Percentiles rank a stretch among this genome's conserved stretches.
Conservation (phyloP, 352 stramenopile species). For the Pythium brassicae region DNA sequence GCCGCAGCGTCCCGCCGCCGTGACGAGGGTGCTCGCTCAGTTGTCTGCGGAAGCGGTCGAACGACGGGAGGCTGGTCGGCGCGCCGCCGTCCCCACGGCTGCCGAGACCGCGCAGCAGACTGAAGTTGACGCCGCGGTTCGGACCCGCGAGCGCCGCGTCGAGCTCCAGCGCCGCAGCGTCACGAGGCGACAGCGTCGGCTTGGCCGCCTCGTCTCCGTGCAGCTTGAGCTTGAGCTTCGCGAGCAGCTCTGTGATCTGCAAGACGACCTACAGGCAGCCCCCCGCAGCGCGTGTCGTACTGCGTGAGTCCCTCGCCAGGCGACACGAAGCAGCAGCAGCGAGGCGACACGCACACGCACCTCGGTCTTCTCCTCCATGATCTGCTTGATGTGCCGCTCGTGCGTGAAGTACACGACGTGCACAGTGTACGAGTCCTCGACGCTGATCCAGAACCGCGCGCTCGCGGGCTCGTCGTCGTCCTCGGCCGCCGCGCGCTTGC, state of each 20-base stretch:
- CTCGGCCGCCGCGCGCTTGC: constrained; percentile 19
- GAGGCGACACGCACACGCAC: constrained; percentile 16
- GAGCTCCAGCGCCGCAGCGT: not conserved
- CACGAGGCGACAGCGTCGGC: not conserved
- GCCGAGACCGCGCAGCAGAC: not conserved
- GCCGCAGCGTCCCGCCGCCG: constrained; percentile 5
- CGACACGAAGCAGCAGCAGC: not conserved
- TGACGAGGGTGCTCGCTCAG: constrained; percentile 6
- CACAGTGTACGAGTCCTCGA: constrained; percentile 62
- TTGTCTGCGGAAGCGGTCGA: constrained; percentile 9
- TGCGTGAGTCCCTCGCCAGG: constrained; percentile 1
- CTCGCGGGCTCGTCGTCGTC: constrained; percentile 25
- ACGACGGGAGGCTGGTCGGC: constrained; percentile 7
- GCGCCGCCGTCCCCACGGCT: not conserved
- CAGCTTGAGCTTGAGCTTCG: constrained; percentile 29
- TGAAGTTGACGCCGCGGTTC: not conserved
- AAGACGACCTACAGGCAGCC: constrained; percentile 38
- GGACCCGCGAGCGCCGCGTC: not conserved
- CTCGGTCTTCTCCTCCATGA: constrained; percentile 73
- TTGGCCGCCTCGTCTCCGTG: constrained; percentile 15
- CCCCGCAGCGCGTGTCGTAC: not conserved
- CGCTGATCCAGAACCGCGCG: constrained; percentile 66
- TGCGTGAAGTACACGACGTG: constrained; percentile 76
- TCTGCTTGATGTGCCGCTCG: constrained; percentile 49
- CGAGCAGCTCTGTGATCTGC: constrained; percentile 49